Conservation (phyloP, 2,329 filamentous ascomycete genomes). For the Thielaviopsis musarum region DNA sequence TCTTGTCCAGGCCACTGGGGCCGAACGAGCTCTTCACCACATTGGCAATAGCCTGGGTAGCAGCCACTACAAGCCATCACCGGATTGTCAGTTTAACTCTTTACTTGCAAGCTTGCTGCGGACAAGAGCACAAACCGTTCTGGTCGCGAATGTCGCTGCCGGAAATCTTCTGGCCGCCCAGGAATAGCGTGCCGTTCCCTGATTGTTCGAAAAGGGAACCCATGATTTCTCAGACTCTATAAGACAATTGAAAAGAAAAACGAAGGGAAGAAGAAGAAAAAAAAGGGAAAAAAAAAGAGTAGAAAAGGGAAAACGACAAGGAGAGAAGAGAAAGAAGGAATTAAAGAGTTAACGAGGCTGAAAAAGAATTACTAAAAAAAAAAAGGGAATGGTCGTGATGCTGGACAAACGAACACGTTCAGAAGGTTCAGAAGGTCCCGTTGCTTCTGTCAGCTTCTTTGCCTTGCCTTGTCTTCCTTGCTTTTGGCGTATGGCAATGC, state of each 20-base stretch:
- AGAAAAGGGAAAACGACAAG: slow-evolving; percentile 4
- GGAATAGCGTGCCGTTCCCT: slow-evolving; percentile 87
- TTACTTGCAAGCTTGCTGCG: slow-evolving; percentile 19
- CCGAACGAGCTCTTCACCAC: slow-evolving; percentile 98
- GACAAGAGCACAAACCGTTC: slow-evolving; percentile 47
- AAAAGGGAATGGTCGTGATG: slow-evolving; percentile 3
- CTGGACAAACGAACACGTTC: slow-evolving; percentile 9
- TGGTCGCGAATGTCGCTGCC: slow-evolving; percentile 93
- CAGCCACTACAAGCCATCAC: slow-evolving; percentile 45
- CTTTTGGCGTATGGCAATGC: background rate
- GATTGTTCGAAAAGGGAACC: slow-evolving; percentile 92
- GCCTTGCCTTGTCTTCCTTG: background rate
- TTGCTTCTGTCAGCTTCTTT: slow-evolving; percentile 13
- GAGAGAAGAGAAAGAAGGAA: background rate
- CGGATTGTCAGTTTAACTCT: slow-evolving; percentile 3
- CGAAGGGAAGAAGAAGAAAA: slow-evolving; percentile 1
- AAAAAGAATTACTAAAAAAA: slow-evolving; percentile 2
- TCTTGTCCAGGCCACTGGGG: slow-evolving; percentile 93
- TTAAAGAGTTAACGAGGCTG: background rate
- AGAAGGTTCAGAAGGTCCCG: slow-evolving; percentile 6
- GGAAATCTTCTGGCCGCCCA: slow-evolving; percentile 94
- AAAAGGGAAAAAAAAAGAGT: background rate
- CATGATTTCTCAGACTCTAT: slow-evolving; percentile 38
- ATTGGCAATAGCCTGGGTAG: slow-evolving; percentile 94
- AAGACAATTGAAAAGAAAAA: slow-evolving; percentile 4